Evolutionary conservation across 192 early-diverging fungal genomes (phyloP).

Genomic region (Powellomyces hirtus): DNA sequence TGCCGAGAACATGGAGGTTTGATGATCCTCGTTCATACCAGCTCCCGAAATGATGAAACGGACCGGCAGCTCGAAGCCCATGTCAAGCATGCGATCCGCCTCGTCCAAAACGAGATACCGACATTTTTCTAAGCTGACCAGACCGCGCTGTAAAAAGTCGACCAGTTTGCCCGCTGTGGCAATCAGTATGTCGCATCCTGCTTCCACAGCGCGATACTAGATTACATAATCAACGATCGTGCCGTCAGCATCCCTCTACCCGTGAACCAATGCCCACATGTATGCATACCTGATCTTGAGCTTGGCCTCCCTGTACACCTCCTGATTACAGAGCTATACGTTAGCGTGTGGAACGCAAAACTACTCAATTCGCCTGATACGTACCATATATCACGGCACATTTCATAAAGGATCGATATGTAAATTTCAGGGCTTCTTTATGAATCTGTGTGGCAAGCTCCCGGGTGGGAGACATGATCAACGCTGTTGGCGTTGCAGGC

Average conservation of each 20-base stretch:
- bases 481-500: constrained; percentile 85
- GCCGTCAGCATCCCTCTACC: constrained; percentile 79
- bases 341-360: too few relatives aligned
- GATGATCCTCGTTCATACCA: constrained; percentile 83
- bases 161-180: constrained; percentile 92
- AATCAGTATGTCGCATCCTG: constrained; percentile 92
- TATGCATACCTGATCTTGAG: neutral
- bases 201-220: constrained; percentile 35
- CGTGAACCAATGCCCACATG: too few relatives aligned
- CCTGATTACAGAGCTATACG: too few relatives aligned
- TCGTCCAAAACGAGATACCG: constrained; percentile 56
- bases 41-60: constrained; percentile 75
- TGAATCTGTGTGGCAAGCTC: constrained; percentile 96
- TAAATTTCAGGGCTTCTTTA: constrained; percentile 77
- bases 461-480: constrained; percentile 95
- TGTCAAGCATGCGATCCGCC: constrained; percentile 99
- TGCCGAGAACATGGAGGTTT: constrained; percentile 97
- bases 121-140: constrained; percentile 68
- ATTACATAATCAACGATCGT: constrained; percentile 94
- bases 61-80: constrained; percentile 97
- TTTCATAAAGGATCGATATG: constrained; percentile 78
- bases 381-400: constrained; percentile 85
- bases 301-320: neutral
- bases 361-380: too few relatives aligned
- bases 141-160: constrained; percentile 81